Evolutionary conservation across 2,329 filamentous ascomycete species (phyloP), one percentile per base, ranked within the genome.

Genomic region (Cladobotryum mycophilum): DNA sequence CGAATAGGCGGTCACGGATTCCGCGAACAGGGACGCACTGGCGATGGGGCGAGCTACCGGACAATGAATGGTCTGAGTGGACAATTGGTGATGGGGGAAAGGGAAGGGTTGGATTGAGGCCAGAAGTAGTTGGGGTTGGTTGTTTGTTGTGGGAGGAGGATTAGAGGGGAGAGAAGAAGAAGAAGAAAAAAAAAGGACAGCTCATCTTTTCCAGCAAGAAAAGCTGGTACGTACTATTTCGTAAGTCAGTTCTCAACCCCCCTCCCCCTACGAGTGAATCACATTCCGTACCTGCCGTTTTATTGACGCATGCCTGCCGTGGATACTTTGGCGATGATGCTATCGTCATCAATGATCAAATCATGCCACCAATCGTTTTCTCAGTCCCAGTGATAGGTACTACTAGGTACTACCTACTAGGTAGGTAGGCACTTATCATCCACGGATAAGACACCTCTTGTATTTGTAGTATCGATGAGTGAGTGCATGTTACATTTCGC

Each of bases 1-100:
- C 49, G 45, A 52, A 52, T 52, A 44, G 49, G 49, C 49, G 49
- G 49, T 52, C 49, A 52, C 49, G 45, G 37, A 51, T 30, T 30
- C 34, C 34, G 25, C 35, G 22, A 45, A 36, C 49, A 34, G 33
- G 15, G 25, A 41, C 22, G 30, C 47, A 37, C 9, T 35, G 49
- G 44, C 45, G 49, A 52, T 52, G 49, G 49, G 49, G 49, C 45
- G 48, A 51, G 18, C 44, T 22, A 9, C 17, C 22, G 20, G 40
- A 20, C 40, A 18, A 44, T 14, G 41, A 33, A 20, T 12, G 33
- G 40, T 42, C n/a, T 42, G 13, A 44, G 41, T 44, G 41, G 41
- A 25, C 20, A 44, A 44, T 25, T 44, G 40, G 18, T 25, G 18
- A 44, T 44, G 6, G 6, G 25, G 25, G 8, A 30, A 6, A 11